These are phyloP conservation scores for Phytopythium boreale DNA, from an alignment of 352 stramenopile species.

Conservation along the genomic window DNA sequence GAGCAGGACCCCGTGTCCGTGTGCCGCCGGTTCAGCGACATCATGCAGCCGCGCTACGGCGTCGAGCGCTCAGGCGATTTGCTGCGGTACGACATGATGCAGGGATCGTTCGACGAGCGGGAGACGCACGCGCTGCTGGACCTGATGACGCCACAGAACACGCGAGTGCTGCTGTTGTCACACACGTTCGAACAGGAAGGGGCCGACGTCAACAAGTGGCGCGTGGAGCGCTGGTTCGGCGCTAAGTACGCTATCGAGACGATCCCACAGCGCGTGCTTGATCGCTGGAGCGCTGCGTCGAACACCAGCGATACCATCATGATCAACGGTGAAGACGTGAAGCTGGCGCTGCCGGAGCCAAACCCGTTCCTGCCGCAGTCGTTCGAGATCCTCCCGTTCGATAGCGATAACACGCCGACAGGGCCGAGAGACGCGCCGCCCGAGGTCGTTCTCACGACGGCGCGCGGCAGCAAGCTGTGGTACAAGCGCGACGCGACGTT, in stretches of 20 bases:
- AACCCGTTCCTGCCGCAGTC: slow-evolving; percentile 75
- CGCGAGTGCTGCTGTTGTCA: slow-evolving; percentile 57
- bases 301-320: background rate
- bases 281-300: slow-evolving; percentile 16
- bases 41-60: slow-evolving; percentile 47
- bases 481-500: slow-evolving; percentile 73
- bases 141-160: slow-evolving; percentile 46
- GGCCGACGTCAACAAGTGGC: slow-evolving; percentile 6
- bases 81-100: slow-evolving; percentile 51
- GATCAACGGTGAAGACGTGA: slow-evolving; percentile 1
- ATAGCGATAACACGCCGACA: slow-evolving; percentile 7
- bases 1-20: slow-evolving; percentile 34
- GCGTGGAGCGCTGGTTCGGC: slow-evolving; percentile 56
- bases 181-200: slow-evolving; percentile 34
- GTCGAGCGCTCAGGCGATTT: slow-evolving; percentile 39
- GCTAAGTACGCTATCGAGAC: slow-evolving; percentile 39
- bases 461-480: slow-evolving; percentile 57
- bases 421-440: slow-evolving; percentile 19
- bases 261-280: slow-evolving; percentile 28
- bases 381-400: slow-evolving; percentile 43
- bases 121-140: slow-evolving; percentile 26
- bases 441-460: slow-evolving; percentile 27
- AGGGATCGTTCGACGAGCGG: slow-evolving; percentile 40
- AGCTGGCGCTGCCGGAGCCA: slow-evolving; percentile 13
- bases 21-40: slow-evolving; percentile 47